Evolutionary conservation across 306 rosid species (phyloP), one percentile per base, ranked within the genome.

Genomic region (Cotoneaster glaucophyllus): DNA sequence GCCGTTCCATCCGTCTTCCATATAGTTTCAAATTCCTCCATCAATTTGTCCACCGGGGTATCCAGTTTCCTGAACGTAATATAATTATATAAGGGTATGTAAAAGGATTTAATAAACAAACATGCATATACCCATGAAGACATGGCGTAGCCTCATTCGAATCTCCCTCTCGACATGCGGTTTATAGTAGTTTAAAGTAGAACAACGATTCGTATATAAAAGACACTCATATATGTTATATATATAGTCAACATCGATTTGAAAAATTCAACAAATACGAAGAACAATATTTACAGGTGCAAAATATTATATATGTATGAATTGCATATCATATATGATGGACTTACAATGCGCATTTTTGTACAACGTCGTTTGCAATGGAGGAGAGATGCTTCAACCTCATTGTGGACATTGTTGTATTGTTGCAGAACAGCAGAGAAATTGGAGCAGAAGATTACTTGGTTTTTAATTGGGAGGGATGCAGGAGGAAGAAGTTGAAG

Each of bases 1-100:
- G 21, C n/a, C n/a, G 11, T 32, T 32, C n/a, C 28, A 8, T 81
- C 90, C 19, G 83, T 66, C 31, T 74, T 92, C 97, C 97, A 83
- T 25, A 64, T 8, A 9, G 59, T 77, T 82, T 95, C 98, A 74
- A 89, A 90, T 76, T 84, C 97, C 26, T 80, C 90, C 81, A 78
- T 90, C 82, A 95, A 74, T 71, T 73, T 78, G 62, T 88, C 97
- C 67, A 78, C 89, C 12, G 88, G 66, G 44, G 81, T 82, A 19
- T 79, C 86, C 44, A 89, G 39, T 79, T 76, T 82, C 85, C 96
- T 91, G 77, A 9, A 32, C 8, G 22, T 21, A 4, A 61, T 26
- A 14, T 14, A 61, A 14, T 14, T 26, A 57, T 22, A 3, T 56
- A 56, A 10, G 28, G 41, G 9, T 10, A 22, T 4, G 4, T 11